These are phyloP conservation scores for Pulveroboletus sp. DNA, from an alignment of 768 basidiomycete species.

Conservation along the genomic window DNA sequence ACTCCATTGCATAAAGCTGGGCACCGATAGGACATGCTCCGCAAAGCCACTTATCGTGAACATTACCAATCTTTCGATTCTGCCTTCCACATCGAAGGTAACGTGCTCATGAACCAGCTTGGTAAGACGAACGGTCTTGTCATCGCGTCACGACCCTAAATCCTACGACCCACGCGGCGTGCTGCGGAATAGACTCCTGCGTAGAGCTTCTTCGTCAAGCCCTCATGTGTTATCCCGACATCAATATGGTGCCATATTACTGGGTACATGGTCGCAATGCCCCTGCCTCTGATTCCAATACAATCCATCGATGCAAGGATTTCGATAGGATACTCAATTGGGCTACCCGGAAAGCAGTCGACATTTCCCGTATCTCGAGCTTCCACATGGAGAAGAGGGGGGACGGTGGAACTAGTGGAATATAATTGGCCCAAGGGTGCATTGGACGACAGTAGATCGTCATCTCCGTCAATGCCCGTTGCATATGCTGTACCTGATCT, in stretches of 20 bases:
- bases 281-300: neutral
- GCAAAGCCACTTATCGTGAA: constrained; percentile 3
- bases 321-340: constrained; percentile 83
- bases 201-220: constrained; percentile 5
- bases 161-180: too few relatives aligned
- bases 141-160: too few relatives aligned
- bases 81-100: neutral
- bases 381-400: neutral
- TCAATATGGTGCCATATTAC: constrained; percentile 7
- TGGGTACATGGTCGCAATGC: neutral
- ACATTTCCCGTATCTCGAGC: neutral
- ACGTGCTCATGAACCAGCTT: constrained; percentile 3
- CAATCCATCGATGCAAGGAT: constrained; percentile 49
- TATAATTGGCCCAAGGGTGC: neutral
- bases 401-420: neutral
- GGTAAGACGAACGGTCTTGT: neutral
- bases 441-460: too few relatives aligned
- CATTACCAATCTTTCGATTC: neutral
- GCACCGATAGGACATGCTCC: constrained; percentile 2
- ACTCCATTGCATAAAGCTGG: neutral
- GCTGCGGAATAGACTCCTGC: constrained; percentile 1
- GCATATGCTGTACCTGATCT: too few relatives aligned
- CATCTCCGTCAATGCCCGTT: neutral
- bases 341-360: constrained; percentile 35
- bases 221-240: constrained; percentile 10